Evolutionary conservation across 139 green algal genomes (phyloP).

Genomic region (Deuterostichococcus epilithicus): DNA sequence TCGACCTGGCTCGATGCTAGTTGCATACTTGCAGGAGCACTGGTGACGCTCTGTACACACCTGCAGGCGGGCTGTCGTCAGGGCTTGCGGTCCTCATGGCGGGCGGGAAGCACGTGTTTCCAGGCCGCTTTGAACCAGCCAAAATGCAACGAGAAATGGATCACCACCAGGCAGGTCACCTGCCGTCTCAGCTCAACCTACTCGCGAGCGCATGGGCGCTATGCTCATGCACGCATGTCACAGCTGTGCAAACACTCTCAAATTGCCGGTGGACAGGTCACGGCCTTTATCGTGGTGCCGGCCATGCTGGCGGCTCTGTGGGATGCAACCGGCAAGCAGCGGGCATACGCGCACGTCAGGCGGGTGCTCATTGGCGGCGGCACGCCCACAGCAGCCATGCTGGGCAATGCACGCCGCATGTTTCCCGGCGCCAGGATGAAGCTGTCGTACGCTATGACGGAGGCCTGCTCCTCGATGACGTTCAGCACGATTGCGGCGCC

Average conservation of each 20-base stretch:
- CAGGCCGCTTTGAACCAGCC: conserved; percentile 23
- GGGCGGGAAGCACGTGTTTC: conserved; percentile 55
- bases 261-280: conserved; percentile 49
- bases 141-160: conserved; percentile 36
- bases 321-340: conserved; percentile 1
- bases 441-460: conserved; percentile 88
- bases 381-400: not conserved
- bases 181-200: not conserved
- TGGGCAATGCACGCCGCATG: conserved; percentile 1
- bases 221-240: too few relatives aligned
- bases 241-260: too few relatives aligned
- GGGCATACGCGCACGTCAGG: conserved; percentile 4
- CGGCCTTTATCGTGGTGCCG: conserved; percentile 78
- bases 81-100: conserved; percentile 71
- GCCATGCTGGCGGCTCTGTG: conserved; percentile 80
- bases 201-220: too few relatives aligned
- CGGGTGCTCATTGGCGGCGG: conserved; percentile 46
- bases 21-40: not conserved
- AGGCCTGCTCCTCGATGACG: conserved; percentile 76
- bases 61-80: conserved; percentile 69
- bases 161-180: conserved; percentile 19
- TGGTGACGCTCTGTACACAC: conserved; percentile 13
- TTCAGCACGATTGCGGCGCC: conserved; percentile 30
- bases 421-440: conserved; percentile 59
- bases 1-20: too few relatives aligned